A percentile compares a stretch with the other conserved stretches of the same genome.
These are phyloP conservation scores for Lepidium campestre DNA, from an alignment of 441 rosid genomes.

Conservation along the genomic window DNA sequence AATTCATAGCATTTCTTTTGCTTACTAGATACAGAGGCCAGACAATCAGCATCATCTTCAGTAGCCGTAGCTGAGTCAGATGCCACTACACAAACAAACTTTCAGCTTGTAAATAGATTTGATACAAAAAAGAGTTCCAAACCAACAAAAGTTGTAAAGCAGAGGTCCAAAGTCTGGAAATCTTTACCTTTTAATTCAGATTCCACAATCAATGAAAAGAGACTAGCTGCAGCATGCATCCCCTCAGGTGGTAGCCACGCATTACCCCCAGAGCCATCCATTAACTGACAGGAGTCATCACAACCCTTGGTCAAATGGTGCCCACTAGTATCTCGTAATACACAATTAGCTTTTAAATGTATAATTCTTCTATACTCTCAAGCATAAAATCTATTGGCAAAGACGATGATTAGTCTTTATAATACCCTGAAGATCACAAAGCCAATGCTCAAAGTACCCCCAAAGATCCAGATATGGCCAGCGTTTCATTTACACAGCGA, in stretches of 20 bases:
- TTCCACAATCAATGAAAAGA: conserved; percentile 75
- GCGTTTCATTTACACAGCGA: conserved; percentile 6
- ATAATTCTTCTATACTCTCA: conserved; percentile 10
- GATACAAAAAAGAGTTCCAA: conserved; percentile 15
- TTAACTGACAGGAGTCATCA: conserved; percentile 47
- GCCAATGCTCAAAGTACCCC: not conserved
- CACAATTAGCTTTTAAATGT: not conserved
- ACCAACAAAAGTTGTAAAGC: conserved; percentile 8
- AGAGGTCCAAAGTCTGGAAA: conserved; percentile 2
- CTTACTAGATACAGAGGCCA: conserved; percentile 89
- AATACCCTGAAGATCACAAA: not conserved
- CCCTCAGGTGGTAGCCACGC: conserved; percentile 79
- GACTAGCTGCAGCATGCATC: conserved; percentile 66
- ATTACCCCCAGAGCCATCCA: conserved; percentile 51
- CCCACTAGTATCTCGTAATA: conserved; percentile 14
- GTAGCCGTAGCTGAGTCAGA: conserved; percentile 71
- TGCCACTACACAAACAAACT: conserved; percentile 49
- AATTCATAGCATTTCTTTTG: conserved; percentile 15
- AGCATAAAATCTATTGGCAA: conserved; percentile 10
- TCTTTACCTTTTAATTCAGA: conserved; percentile 75
- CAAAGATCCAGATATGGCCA: conserved; percentile 6
- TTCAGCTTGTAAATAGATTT: conserved; percentile 18
- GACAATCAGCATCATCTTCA: conserved; percentile 54
- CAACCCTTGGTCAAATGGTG: conserved; percentile 21
- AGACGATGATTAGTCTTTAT: not conserved